Evolutionary conservation across 495 filamentous ascomycete species (phyloP), one percentile per base, ranked within the genome.

Genomic region (Penicillium simplicissimum): DNA sequence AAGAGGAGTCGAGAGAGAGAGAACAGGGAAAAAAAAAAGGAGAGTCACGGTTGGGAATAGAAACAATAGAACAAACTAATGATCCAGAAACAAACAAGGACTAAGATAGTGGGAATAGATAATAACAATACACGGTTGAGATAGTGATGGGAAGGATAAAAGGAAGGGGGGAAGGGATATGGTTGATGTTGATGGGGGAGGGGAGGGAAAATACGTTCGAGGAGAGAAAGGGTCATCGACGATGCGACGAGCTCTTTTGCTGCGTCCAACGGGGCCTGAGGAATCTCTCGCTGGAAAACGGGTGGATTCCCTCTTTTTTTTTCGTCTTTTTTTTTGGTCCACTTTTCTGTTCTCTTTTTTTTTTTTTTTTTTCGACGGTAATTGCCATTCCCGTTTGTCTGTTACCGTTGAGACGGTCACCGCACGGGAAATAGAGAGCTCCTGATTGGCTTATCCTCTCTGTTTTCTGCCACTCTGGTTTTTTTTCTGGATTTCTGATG

Each of bases 31-130:
- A 6, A 31, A 60, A 31, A 6, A 31, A 67, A 45, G 40, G 53
- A 61, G 21, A 62, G 55, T 47, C 56, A 61, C 63, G 65, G 64
- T 66, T 64, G 62, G 58, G 64, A 59, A 67, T 67, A 73, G 58
- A 68, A 66, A 62, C 61, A 58, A 65, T 42, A 60, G 64, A 67
- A 60, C 60, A 64, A 66, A 45, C 42, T 45, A 45, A 45, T 45
- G 14, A 33, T 52, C 37, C 55, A 65, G 47, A 60, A 54, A 55
- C 4, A 23, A 40, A n/a, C n/a, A 42, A 40, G n/a, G 8, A 51
- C 17, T 21, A 38, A 23, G 35, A 25, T n/a, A 42, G n/a, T 25
- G 31, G 31, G 21, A 9, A 55, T 25, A 55, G 53, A 28, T 28
- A 55, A 42, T 42, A 55, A 40, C 37, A 55, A 55, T 28, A 55